Percentiles rank a stretch among this genome's conserved stretches.
Conservation (phyloP, 78 protist genomes). For the Planoprotostelium fungivorum region DNA sequence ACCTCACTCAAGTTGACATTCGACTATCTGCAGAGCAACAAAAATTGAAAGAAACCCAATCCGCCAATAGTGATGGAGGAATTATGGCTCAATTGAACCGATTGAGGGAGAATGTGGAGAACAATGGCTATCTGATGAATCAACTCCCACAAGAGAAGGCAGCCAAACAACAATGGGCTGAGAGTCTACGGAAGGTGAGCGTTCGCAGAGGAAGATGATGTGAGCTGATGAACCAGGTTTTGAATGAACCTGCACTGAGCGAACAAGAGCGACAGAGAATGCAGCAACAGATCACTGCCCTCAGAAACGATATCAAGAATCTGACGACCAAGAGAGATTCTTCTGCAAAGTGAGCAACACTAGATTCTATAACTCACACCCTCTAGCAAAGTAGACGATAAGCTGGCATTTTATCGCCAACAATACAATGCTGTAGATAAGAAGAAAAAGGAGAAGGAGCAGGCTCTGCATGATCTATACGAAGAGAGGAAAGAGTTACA, state of each 20-base stretch:
- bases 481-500: background rate
- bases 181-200: background rate
- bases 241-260: background rate
- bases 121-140: background rate
- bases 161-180: background rate
- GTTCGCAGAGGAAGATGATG: no score
- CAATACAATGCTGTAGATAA: background rate
- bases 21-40: background rate
- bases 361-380: background rate
- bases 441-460: background rate
- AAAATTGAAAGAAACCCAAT: background rate
- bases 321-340: background rate
- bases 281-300: background rate
- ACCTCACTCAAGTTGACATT: background rate
- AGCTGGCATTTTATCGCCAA: background rate
- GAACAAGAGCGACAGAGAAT: background rate
- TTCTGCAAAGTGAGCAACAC: background rate
- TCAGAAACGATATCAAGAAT: background rate
- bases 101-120: background rate
- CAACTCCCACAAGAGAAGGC: background rate
- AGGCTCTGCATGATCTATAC: background rate
- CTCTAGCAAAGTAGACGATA: background rate
- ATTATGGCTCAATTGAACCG: background rate
- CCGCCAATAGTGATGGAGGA: background rate
- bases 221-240: background rate